These are phyloP conservation scores for Nitzschia palea DNA, from an alignment of 108 stramenopile species.

Conservation along the genomic window DNA sequence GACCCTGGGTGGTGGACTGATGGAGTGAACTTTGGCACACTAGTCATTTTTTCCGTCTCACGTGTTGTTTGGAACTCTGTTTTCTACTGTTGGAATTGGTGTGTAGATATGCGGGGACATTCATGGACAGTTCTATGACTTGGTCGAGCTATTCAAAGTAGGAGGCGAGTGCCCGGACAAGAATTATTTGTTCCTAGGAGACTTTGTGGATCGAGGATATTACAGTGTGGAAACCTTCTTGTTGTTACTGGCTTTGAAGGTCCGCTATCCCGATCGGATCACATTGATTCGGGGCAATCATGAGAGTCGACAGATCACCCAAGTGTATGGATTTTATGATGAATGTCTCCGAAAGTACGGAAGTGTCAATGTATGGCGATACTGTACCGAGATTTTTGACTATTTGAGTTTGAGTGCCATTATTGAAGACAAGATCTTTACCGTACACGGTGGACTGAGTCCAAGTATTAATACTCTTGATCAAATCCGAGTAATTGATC, in stretches of 20 bases:
- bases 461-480: conserved; percentile 95
- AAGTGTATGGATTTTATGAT: conserved; percentile 99
- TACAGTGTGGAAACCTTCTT: conserved; percentile 98
- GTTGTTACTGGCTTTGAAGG: conserved; percentile 94
- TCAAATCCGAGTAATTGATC: conserved; percentile 97
- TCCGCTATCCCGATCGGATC: conserved; percentile 97
- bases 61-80: no score
- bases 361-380: conserved; percentile 97
- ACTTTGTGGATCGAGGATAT: conserved; percentile 99
- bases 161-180: conserved; percentile 98
- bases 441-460: conserved; percentile 96
- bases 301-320: conserved; percentile 95
- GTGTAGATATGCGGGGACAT: conserved; percentile 96
- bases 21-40: no score
- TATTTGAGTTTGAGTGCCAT: conserved; percentile 92
- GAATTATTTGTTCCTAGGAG: conserved; percentile 98
- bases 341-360: conserved; percentile 98
- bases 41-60: no score
- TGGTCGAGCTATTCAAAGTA: conserved; percentile 97
- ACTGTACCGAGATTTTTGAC: conserved; percentile 99
- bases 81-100: no score
- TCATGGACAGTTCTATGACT: conserved; percentile 99
- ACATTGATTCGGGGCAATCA: conserved; percentile 99
- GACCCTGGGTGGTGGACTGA: not conserved
- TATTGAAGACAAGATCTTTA: conserved; percentile 96